A percentile compares a stretch with the other conserved stretches of the same genome.
phyloP scores from a whole-genome alignment of 805 yeast genomes.

The Saccharomycopsis sp. region DNA sequence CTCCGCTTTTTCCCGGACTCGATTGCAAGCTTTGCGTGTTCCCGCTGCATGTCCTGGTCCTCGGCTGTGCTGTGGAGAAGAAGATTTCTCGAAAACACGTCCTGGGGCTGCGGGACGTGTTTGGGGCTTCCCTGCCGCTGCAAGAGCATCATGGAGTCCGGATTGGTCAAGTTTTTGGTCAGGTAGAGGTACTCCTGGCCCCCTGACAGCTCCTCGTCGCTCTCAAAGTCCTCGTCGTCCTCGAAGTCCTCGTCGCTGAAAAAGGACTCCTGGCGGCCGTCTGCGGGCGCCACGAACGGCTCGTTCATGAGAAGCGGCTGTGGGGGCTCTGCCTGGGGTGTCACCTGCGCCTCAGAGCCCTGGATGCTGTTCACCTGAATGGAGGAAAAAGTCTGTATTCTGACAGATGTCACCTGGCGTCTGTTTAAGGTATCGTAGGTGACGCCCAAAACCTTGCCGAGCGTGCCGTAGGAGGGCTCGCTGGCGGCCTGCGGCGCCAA shows the following conservation, averaged over 20 bases:
- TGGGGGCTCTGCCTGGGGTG: background rate
- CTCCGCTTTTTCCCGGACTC: background rate
- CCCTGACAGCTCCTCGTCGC: background rate
- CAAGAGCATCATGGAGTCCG: background rate
- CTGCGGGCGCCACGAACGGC: too few relatives aligned
- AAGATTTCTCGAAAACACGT: constrained; percentile 2
- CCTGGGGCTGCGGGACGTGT: background rate
- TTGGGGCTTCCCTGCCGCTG: background rate
- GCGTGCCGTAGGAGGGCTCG: background rate
- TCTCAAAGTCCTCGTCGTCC: constrained; percentile 1
- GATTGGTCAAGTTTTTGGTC: background rate
- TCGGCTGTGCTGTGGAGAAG: constrained; percentile 1
- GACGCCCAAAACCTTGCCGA: background rate
- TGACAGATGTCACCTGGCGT: background rate
- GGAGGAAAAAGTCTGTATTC: background rate
- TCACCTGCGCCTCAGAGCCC: background rate
- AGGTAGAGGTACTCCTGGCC: constrained; percentile 3
- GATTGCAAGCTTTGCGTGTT: background rate
- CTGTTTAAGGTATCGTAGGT: background rate
- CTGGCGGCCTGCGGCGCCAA: background rate
- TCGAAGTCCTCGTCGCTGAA: constrained; percentile 1
- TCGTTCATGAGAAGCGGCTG: background rate
- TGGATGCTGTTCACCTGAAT: background rate
- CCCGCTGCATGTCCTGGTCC: background rate
- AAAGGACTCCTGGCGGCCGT: too few relatives aligned